These are phyloP conservation scores for Aechmea fasciata DNA, from an alignment of 176 grass and related monocot species.

Conservation along the genomic window DNA sequence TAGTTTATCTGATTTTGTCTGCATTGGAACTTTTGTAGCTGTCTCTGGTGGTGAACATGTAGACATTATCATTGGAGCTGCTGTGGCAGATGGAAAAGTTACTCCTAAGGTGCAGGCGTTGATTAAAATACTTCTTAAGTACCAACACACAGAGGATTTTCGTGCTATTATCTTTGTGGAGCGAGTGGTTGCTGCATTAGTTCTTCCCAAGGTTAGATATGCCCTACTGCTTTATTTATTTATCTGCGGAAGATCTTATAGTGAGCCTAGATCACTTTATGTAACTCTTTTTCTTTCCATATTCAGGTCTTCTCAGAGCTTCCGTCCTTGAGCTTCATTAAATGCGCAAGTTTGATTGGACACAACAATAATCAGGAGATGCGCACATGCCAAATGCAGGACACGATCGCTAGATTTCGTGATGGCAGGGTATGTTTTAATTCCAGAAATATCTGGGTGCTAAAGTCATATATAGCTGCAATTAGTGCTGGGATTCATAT, in stretches of 20 bases:
- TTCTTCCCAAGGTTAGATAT: slow-evolving; percentile 85
- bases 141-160: slow-evolving; percentile 93
- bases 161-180: slow-evolving; percentile 98
- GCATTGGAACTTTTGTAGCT: slow-evolving; percentile 34
- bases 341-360: slow-evolving; percentile 89
- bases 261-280: not conserved
- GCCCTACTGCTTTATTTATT: slow-evolving; percentile 8
- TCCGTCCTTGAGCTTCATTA: slow-evolving; percentile 84
- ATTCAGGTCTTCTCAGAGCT: slow-evolving; percentile 79
- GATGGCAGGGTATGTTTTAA: slow-evolving; percentile 80
- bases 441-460: not conserved
- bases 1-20: slow-evolving; percentile 16
- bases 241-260: slow-evolving; percentile 3
- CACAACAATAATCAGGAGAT: slow-evolving; percentile 99
- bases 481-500: not conserved
- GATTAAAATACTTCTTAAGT: slow-evolving; percentile 97
- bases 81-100: slow-evolving; percentile 93
- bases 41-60: slow-evolving; percentile 99
- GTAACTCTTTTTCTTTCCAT: slow-evolving; percentile 15
- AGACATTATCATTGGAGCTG: slow-evolving; percentile 86
- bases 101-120: slow-evolving; percentile 90
- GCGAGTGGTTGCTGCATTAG: slow-evolving; percentile 91
- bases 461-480: not conserved
- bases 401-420: slow-evolving; percentile 91
- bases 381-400: slow-evolving; percentile 94